Conservation (phyloP, 345 rosid genomes). For the Tarenaya hassleriana region DNA sequence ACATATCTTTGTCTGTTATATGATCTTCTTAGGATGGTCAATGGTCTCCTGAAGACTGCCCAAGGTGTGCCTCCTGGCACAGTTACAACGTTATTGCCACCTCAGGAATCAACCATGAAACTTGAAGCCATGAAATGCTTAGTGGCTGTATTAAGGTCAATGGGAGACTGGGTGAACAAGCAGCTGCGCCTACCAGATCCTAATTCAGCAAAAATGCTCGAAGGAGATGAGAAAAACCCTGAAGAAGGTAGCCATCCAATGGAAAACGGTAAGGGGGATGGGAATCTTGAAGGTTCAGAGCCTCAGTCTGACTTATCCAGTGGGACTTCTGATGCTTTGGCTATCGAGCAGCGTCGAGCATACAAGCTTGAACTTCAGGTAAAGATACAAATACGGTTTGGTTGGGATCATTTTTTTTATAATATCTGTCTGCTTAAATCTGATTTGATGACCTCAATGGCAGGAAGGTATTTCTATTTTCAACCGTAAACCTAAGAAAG, state of each 20-base stretch:
- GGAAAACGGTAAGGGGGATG: conserved; percentile 85
- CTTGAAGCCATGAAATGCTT: conserved; percentile 98
- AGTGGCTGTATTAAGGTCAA: conserved; percentile 83
- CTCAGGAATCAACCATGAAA: conserved; percentile 88
- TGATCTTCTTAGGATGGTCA: conserved; percentile 75
- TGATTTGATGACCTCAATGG: conserved; percentile 46
- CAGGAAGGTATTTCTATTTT: conserved; percentile 99
- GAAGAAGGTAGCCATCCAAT: conserved; percentile 54
- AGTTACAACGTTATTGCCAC: conserved; percentile 73
- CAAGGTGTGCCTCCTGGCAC: conserved; percentile 94
- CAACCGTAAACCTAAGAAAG: conserved; percentile 93
- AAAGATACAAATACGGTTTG: conserved; percentile 13
- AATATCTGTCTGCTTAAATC: conserved; percentile 26
- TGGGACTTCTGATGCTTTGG: conserved; percentile 77
- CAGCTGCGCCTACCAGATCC: conserved; percentile 92
- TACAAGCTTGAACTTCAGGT: conserved; percentile 99
- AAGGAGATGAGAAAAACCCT: conserved; percentile 55
- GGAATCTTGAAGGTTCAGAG: conserved; percentile 73
- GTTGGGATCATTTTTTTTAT: not conserved
- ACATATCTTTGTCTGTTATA: conserved; percentile 19
- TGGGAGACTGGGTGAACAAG: conserved; percentile 99
- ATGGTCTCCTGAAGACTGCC: conserved; percentile 99
- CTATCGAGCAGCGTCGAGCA: conserved; percentile 97
- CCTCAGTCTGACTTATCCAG: conserved; percentile 77
- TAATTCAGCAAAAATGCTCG: conserved; percentile 51